These are phyloP conservation scores for Leccinum angustisporum DNA, from an alignment of 1,284 basidiomycete species.

Conservation along the genomic window DNA sequence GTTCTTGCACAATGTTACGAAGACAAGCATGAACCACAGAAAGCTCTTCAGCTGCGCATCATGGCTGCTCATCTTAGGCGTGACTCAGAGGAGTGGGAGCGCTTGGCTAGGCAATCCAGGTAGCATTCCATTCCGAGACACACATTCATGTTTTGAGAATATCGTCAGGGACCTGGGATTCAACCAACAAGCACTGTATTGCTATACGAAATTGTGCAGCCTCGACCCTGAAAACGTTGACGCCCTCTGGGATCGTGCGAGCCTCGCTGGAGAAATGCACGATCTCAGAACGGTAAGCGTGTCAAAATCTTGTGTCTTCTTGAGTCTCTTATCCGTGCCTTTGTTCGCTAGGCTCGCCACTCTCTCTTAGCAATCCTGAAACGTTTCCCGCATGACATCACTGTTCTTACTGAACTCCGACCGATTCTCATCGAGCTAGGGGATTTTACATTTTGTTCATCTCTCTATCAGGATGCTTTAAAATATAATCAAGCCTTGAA, in stretches of 20 bases:
- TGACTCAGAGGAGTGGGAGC: constrained; percentile 86
- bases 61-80: constrained; percentile 74
- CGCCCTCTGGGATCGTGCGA: constrained; percentile 88
- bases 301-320: background rate
- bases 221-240: constrained; percentile 81
- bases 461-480: constrained; percentile 39
- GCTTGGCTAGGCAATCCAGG: constrained; percentile 76
- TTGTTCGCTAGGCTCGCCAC: constrained; percentile 58
- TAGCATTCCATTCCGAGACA: constrained; percentile 28
- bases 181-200: constrained; percentile 88
- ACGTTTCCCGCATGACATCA: constrained; percentile 62
- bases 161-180: constrained; percentile 61
- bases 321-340: background rate
- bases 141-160: constrained; percentile 52
- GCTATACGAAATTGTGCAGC: constrained; percentile 82
- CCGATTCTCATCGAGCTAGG: constrained; percentile 58
- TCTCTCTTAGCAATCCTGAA: constrained; percentile 80
- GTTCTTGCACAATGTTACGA: constrained; percentile 42
- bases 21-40: constrained; percentile 20
- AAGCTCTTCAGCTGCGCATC: constrained; percentile 22
- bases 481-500: constrained; percentile 44
- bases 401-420: constrained; percentile 78
- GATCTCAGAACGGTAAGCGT: constrained; percentile 62
- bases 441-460: constrained; percentile 51
- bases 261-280: constrained; percentile 76